Conservation (phyloP, 1,139 yeast genomes). For the Suhomyces choctaworum region DNA sequence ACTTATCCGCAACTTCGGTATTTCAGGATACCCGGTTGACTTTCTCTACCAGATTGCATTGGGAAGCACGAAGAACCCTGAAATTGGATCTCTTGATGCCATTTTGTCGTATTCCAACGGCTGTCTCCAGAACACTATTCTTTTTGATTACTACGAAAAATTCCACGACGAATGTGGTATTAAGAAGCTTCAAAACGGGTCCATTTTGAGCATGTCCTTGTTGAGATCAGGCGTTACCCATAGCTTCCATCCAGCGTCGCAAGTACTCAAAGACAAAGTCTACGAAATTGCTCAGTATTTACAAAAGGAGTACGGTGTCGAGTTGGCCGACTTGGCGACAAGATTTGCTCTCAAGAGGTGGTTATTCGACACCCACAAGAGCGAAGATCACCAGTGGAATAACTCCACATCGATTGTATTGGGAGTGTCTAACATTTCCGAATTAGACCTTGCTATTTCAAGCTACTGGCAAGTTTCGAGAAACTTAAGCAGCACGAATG, state of each 20-base stretch:
- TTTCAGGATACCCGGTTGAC: slow-evolving; percentile 85
- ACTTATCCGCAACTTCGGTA: slow-evolving; percentile 62
- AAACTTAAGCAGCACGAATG: slow-evolving; percentile 30
- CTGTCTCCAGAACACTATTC: slow-evolving; percentile 73
- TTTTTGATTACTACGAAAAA: slow-evolving; percentile 49
- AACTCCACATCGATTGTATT: slow-evolving; percentile 62
- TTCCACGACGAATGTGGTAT: slow-evolving; percentile 59
- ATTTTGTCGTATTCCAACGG: slow-evolving; percentile 79
- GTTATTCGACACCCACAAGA: slow-evolving; percentile 33
- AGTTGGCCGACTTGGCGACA: slow-evolving; percentile 79
- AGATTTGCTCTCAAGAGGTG: slow-evolving; percentile 70
- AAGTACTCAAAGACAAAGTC: slow-evolving; percentile 57
- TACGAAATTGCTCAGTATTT: slow-evolving; percentile 51
- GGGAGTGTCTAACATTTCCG: slow-evolving; percentile 67
- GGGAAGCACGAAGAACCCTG: slow-evolving; percentile 27
- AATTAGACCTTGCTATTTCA: slow-evolving; percentile 61
- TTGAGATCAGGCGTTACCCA: slow-evolving; percentile 68
- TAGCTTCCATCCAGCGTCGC: slow-evolving; percentile 77
- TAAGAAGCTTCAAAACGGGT: slow-evolving; percentile 66
- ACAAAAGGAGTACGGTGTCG: slow-evolving; percentile 40
- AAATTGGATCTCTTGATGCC: slow-evolving; percentile 62
- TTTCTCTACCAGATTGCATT: slow-evolving; percentile 55
- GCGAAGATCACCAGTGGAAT: slow-evolving; percentile 25
- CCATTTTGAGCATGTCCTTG: slow-evolving; percentile 86
- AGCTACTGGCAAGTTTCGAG: slow-evolving; percentile 54